Base-by-base conservation (phyloP, 2,329 filamentous ascomycete species). In the Drechslerella stenobrocha region DNA sequence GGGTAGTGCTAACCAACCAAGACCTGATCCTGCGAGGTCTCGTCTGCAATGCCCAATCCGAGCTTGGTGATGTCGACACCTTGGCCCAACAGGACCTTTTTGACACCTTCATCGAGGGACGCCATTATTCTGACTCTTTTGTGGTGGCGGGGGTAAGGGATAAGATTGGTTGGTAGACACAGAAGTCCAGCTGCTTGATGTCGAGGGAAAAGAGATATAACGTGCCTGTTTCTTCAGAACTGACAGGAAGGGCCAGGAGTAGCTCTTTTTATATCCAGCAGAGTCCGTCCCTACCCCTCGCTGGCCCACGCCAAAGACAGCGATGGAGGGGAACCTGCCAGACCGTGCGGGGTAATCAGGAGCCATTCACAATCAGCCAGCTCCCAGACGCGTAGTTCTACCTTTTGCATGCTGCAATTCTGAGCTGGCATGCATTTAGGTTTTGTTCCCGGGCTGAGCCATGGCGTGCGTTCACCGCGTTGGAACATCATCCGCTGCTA, bases 361-460 rank as follows among this genome's bases (percentile, higher is more conserved):
- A 20, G 37, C 37, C 13, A 18, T 42, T 42, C 37, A 42, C 37
- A 42, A 18, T 7, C 37, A 42, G 15, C 37, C 37, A 42, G 37
- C 37, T 42, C 6, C 37, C 18, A 18, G n/a, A 20, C 37, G 37
- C 37, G 37, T 42, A 42, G 37, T 18, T 42, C 7, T 37, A 7
- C 37, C 15, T 8, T 42, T 42, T 42, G 37, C 37, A 20, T 42
- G 37, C 37, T 42, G 37, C 37, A 42, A 42, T 42, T 42, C 37
- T 42, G 37, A 42, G 37, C 37, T 42, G 37, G 37, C 37, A 42
- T 42, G 37, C 37, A 42, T 18, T 18, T 18, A 42, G 18, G 13
- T 42, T 42, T 18, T 18, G 37, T 18, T 42, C n/a, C 37, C 15
- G 15, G 37, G 37, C 37, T 42, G 37, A 42, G 37, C 37, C 15